Evolutionary conservation across 257 asterid species (phyloP).

Genomic region (Paraleonurus japonicus): DNA sequence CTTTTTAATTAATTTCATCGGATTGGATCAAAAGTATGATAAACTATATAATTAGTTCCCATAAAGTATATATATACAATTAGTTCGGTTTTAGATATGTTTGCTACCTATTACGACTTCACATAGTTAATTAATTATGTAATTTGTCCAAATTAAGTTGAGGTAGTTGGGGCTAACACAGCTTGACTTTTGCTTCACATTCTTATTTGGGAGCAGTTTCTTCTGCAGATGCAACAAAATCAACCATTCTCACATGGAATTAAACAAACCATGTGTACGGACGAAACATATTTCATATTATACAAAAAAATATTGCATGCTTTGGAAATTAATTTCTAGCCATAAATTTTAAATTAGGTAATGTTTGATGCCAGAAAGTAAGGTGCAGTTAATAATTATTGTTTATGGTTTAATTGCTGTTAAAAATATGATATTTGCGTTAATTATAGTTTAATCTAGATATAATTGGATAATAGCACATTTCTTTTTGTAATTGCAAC

Average conservation of each 20-base stretch:
- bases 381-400: too few species aligned
- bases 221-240: slow-evolving; percentile 25
- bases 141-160: slow-evolving; percentile 22
- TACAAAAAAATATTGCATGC: too few species aligned
- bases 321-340: too few species aligned
- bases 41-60: neutral
- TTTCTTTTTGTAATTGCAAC: too few species aligned
- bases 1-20: neutral
- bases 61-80: neutral
- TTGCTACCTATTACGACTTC: slow-evolving; percentile 14
- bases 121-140: neutral
- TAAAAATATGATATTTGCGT: too few species aligned
- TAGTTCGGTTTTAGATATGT: slow-evolving; percentile 8
- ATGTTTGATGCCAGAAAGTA: too few species aligned
- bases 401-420: too few species aligned
- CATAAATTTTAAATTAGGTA: too few species aligned
- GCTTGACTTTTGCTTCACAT: slow-evolving; percentile 18
- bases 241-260: neutral
- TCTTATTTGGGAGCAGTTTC: slow-evolving; percentile 16
- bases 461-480: too few species aligned
- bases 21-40: neutral
- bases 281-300: neutral
- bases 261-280: neutral
- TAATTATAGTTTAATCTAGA: too few species aligned
- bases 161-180: slow-evolving; percentile 30